phyloP scores from a whole-genome alignment of 345 rosid genomes.

The Triadica sebifera region DNA sequence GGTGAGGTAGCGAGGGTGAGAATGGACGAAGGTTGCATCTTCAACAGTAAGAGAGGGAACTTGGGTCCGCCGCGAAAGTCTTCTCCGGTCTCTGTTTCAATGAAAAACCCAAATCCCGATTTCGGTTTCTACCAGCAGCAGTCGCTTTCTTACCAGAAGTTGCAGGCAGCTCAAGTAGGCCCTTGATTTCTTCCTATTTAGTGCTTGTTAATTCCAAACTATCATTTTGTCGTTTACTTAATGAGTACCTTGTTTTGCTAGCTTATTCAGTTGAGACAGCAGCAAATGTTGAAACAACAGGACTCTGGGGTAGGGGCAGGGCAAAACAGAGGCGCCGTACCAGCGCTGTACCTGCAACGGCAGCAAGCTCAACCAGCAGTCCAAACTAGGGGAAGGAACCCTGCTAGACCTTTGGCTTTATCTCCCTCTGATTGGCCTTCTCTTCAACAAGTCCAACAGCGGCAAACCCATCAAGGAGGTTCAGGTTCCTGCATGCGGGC shows the following conservation, averaged over 20 bases:
- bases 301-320: slow-evolving; percentile 29
- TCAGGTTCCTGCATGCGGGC: slow-evolving; percentile 59
- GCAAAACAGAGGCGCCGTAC: slow-evolving; percentile 22
- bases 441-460: slow-evolving; percentile 34
- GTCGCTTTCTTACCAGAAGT: slow-evolving; percentile 47
- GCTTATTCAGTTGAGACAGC: slow-evolving; percentile 62
- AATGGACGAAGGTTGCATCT: slow-evolving; percentile 1
- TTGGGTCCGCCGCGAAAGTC: slow-evolving; percentile 26
- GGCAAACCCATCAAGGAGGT: slow-evolving; percentile 19
- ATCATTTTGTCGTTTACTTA: neutral
- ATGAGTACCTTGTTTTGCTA: slow-evolving; percentile 2
- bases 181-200: too few species aligned
- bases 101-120: slow-evolving; percentile 30
- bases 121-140: slow-evolving; percentile 28
- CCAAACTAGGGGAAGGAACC: slow-evolving; percentile 10
- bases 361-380: slow-evolving; percentile 6
- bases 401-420: slow-evolving; percentile 29
- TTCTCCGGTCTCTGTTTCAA: slow-evolving; percentile 31
- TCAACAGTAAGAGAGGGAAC: slow-evolving; percentile 24
- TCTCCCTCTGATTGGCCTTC: slow-evolving; percentile 61
- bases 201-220: too few species aligned
- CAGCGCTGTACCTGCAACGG: slow-evolving; percentile 13
- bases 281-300: slow-evolving; percentile 43
- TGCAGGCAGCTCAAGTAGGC: slow-evolving; percentile 56
- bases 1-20: slow-evolving; percentile 45